Base-by-base conservation (phyloP, 257 asterid genomes). In the Eustoma russellianum region DNA sequence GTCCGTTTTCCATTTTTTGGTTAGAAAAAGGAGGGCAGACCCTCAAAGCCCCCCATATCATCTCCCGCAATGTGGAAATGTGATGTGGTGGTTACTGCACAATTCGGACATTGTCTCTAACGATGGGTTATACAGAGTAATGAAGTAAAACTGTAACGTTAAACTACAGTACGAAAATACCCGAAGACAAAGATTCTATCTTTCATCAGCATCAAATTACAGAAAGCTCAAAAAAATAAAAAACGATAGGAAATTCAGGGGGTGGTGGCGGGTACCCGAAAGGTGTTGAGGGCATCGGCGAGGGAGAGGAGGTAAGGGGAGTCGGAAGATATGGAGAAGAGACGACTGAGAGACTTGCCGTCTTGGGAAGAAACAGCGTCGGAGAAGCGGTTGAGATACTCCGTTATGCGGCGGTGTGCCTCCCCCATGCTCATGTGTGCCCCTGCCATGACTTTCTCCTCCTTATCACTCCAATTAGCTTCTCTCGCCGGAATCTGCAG, bases 381-480 rank as follows among this genome's bases (percentile, higher is more conserved):
- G 66, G 82, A 65, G 79, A 86, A 90, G 50, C 87, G 94, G 34
- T 67, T 78, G 0, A 86, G 78, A 75, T 82, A 87, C 28, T 87
- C 95, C 11, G 74, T 68, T 60, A 91, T 79, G 55, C 95, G 69
- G 50, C 94, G 65, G 76, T 87, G 86, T 44, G 95, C 83, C 78
- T 90, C 98, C 48, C 98, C 96, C 93, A 86, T 82, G 78, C 96
- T 83, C 72, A 82, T 38, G 58, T 78, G 73, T 9, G 81, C 81
- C 3, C 58, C 66, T n/a, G 79, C 83, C 93, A 43, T 9, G 17
- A 3, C 52, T 15, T 13, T 19, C 12, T 43, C 52, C 34, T 19
- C 9, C 16, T 12, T 30, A 50, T 7, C 34, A 17, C 46, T 9
- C 9, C 50, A 0, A 8, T 33, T 41, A 4, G 14, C 13, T 59